phyloP scores from a whole-genome alignment of 192 early-diverging fungal species.

The Coemansia sp. region DNA sequence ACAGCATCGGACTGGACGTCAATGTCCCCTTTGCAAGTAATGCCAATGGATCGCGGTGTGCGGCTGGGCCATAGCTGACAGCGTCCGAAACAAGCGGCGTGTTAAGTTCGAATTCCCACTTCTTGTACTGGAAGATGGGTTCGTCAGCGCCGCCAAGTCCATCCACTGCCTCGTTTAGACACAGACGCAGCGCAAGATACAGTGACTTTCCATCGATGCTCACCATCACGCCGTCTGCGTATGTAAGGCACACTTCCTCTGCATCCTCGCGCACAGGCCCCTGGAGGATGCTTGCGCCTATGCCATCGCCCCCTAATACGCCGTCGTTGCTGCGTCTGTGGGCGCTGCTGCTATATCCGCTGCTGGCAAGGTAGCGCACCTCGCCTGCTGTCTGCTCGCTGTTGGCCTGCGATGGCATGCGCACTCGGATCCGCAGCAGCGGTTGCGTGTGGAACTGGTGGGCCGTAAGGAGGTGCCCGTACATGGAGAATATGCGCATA shows the following conservation, averaged over 20 bases:
- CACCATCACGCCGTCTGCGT: slow-evolving; percentile 41
- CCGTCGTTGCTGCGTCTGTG: background rate
- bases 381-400: slow-evolving; percentile 11
- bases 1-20: slow-evolving; percentile 27
- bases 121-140: slow-evolving; percentile 50
- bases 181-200: slow-evolving; percentile 45
- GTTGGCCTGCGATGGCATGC: slow-evolving; percentile 33
- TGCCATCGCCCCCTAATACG: background rate
- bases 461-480: slow-evolving; percentile 41
- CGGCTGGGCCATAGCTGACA: slow-evolving; percentile 39
- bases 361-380: slow-evolving; percentile 14
- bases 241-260: slow-evolving; percentile 46
- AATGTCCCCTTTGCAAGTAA: slow-evolving; percentile 28
- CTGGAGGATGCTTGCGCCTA: background rate
- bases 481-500: slow-evolving; percentile 39
- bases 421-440: slow-evolving; percentile 34
- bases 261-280: slow-evolving; percentile 13
- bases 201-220: slow-evolving; percentile 44
- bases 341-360: background rate
- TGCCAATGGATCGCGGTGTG: slow-evolving; percentile 29
- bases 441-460: slow-evolving; percentile 40
- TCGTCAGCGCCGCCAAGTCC: slow-evolving; percentile 18
- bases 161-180: slow-evolving; percentile 29
- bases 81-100: slow-evolving; percentile 37
- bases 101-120: slow-evolving; percentile 43